Conservation (phyloP, 2,329 filamentous ascomycete species). For the Zasmidium cellare region DNA sequence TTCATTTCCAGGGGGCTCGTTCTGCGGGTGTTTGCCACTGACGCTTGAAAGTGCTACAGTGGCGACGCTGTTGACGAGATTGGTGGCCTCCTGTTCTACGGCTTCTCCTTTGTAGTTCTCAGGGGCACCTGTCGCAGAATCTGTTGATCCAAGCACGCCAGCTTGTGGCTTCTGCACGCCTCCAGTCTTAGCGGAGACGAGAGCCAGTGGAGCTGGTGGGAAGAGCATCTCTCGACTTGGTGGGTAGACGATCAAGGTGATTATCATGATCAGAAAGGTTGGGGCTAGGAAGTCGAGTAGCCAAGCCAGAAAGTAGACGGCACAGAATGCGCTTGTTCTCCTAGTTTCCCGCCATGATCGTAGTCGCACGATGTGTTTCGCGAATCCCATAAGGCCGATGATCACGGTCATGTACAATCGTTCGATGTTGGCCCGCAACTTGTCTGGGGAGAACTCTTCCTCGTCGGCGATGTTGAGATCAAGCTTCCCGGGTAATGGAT, state of each 20-base stretch:
- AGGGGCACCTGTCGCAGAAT: conserved; percentile 76
- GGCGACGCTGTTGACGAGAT: conserved; percentile 73
- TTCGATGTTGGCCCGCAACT: conserved; percentile 75
- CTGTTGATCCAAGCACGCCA: conserved; percentile 72
- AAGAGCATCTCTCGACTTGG: conserved; percentile 65
- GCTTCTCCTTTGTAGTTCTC: conserved; percentile 83
- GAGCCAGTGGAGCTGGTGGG: conserved; percentile 72
- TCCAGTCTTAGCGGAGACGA: conserved; percentile 69
- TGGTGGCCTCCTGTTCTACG: conserved; percentile 78
- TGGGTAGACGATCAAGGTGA: conserved; percentile 67
- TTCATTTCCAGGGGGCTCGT: conserved; percentile 56
- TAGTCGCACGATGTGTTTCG: conserved; percentile 74
- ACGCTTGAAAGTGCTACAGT: conserved; percentile 73
- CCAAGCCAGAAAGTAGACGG: conserved; percentile 68
- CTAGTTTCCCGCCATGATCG: conserved; percentile 76
- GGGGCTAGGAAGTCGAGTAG: conserved; percentile 69
- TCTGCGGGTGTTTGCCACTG: conserved; percentile 72
- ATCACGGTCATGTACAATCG: conserved; percentile 79
- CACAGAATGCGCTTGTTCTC: conserved; percentile 66
- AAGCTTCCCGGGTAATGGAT: conserved; percentile 64
- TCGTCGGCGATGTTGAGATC: conserved; percentile 81
- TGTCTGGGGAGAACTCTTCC: conserved; percentile 82
- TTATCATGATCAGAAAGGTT: conserved; percentile 56
- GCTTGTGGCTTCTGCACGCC: conserved; percentile 75
- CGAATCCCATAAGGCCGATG: conserved; percentile 63